Evolutionary conservation across 169 alveolate genomes (phyloP).

Genomic region (Toxoplasma gondii): DNA sequence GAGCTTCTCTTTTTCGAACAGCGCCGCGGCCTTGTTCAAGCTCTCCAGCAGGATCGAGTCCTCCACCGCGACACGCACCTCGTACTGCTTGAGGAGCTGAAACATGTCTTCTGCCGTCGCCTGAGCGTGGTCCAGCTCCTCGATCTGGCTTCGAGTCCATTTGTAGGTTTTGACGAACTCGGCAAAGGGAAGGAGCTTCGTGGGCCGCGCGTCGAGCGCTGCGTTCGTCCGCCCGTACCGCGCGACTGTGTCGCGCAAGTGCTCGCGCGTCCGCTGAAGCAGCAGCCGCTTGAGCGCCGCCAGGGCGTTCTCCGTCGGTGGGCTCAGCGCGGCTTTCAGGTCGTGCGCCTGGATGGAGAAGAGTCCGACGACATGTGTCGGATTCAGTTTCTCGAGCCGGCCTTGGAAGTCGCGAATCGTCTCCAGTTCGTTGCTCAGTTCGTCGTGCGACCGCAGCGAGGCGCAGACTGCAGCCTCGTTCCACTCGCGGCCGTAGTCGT

Average conservation of each 20-base stretch:
- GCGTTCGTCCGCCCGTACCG: conserved; percentile 56
- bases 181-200: conserved; percentile 58
- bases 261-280: conserved; percentile 64
- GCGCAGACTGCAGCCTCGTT: conserved; percentile 55
- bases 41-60: conserved; percentile 68
- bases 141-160: conserved; percentile 50
- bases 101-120: conserved; percentile 67
- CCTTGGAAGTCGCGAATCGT: conserved; percentile 57
- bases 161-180: conserved; percentile 57
- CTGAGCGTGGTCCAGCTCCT: conserved; percentile 35
- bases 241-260: conserved; percentile 35
- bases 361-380: conserved; percentile 64
- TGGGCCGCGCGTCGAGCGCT: conserved; percentile 59
- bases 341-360: conserved; percentile 61
- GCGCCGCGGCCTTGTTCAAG: conserved; percentile 44
- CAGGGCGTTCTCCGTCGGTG: conserved; percentile 64
- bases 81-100: conserved; percentile 63
- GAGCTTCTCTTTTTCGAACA: conserved; percentile 61
- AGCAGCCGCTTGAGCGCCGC: conserved; percentile 62
- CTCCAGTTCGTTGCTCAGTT: conserved; percentile 65
- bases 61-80: conserved; percentile 64
- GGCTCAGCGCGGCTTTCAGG: conserved; percentile 52
- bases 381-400: conserved; percentile 65
- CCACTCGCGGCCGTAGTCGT: conserved; percentile 66
- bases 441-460: conserved; percentile 57